A percentile compares a stretch with the other conserved stretches of the same genome.
phyloP scores from a whole-genome alignment of 495 filamentous ascomycete species.

The Parachaetomium inaequale region DNA sequence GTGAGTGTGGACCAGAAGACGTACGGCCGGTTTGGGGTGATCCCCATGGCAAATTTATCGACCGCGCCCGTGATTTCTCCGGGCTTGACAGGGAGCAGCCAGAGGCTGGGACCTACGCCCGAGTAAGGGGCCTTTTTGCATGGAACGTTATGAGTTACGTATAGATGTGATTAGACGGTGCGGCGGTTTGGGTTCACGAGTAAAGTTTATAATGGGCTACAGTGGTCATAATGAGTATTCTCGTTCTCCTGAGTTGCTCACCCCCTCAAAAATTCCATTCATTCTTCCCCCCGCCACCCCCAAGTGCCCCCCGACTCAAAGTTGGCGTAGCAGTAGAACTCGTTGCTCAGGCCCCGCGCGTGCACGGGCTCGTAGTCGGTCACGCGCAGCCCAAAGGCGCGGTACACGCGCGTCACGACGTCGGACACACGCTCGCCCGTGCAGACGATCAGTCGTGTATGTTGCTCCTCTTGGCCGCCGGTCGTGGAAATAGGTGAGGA shows the following conservation, averaged over 20 bases:
- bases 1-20: slow-evolving; percentile 92
- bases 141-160: not conserved
- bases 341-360: slow-evolving; percentile 66
- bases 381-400: slow-evolving; percentile 45
- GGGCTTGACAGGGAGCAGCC: slow-evolving; percentile 56
- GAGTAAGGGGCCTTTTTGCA: not conserved
- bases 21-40: slow-evolving; percentile 88
- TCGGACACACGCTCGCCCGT: slow-evolving; percentile 68
- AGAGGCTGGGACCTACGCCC: slow-evolving; percentile 56
- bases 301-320: slow-evolving; percentile 54
- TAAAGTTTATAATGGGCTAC: not conserved
- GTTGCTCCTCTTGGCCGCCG: not conserved
- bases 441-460: slow-evolving; percentile 54
- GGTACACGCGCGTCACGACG: slow-evolving; percentile 52
- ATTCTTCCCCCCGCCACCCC: slow-evolving; percentile 38
- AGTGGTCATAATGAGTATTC: too few species aligned
- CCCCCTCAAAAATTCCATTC: too few species aligned
- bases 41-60: slow-evolving; percentile 56
- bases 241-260: too few species aligned
- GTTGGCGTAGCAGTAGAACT: slow-evolving; percentile 74
- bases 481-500: not conserved
- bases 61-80: slow-evolving; percentile 43
- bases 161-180: slow-evolving; percentile 1
- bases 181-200: not conserved
- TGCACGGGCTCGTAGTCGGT: slow-evolving; percentile 63